Evolutionary conservation across 2,329 filamentous ascomycete species (phyloP), one percentile per base, ranked within the genome.

Genomic region (Trichocomaceae sp.): DNA sequence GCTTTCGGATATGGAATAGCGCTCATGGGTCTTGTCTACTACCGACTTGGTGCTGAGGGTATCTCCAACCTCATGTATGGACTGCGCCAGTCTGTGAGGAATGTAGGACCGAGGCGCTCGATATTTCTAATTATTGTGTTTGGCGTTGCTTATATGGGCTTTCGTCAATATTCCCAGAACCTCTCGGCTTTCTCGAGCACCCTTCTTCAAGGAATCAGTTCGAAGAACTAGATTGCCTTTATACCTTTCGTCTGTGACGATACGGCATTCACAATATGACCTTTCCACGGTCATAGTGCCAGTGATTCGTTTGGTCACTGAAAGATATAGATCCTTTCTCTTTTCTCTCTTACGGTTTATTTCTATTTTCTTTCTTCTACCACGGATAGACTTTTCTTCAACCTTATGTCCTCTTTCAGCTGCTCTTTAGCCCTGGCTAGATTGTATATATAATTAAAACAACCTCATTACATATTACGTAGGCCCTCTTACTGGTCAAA

Each of bases 1-100:
- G 82, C 83, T 63, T 77, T 91, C 66, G 89, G 89, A 61, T 95
- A 93, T 77, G 75, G 77, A 63, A 80, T 92, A 63, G 88, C 89
- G 37, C 77, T 85, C n/a, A 73, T 75, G 52, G 83, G 83, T 63
- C 77, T 86, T 29, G 71, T 85, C 64, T 85, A 83, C 77, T 86
- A 85, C 77, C 84, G 84, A 77, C 80, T 86, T 51, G 83, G 83
- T 71, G 81, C 81, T 56, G 90, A 95, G 29, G 48, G 41, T 15
- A 31, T 56, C 6, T 33, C 39, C 19, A 50, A 44, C 19, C 33
- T 55, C 29, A 10, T 51, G 17, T 12, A 42, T 12, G 45, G 39
- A 19, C 7, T 49, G 12, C 42, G 48, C 35, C 54, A 52, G 20
- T 42, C 44, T 9, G 23, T 47, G 2, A 41, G 54, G 17, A 33